Evolutionary conservation across 2,329 filamentous ascomycete genomes (phyloP).

Genomic region (Penicillium hesseltinei): DNA sequence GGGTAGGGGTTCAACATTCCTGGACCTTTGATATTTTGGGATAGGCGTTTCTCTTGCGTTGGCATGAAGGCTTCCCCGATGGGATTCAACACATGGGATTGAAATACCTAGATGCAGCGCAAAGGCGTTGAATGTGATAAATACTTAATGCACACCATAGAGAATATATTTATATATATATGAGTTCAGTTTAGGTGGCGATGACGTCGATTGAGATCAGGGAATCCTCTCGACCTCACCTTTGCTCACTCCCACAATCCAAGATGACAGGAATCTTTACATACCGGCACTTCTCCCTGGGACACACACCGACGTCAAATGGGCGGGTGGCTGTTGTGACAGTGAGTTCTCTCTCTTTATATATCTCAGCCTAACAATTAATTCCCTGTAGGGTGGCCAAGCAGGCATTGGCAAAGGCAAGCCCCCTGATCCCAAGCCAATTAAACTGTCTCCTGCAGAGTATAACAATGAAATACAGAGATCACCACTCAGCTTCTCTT

Average conservation of each 20-base stretch:
- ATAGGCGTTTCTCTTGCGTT: constrained; percentile 12
- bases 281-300: constrained; percentile 28
- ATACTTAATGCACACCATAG: constrained; percentile 9
- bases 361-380: not conserved
- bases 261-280: constrained; percentile 31
- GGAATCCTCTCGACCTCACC: not conserved
- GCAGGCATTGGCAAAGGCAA: constrained; percentile 31
- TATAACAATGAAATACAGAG: constrained; percentile 15
- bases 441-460: not conserved
- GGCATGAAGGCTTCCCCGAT: constrained; percentile 12
- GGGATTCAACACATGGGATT: constrained; percentile 18
- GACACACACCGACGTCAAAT: constrained; percentile 26
- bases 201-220: not conserved
- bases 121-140: constrained; percentile 4
- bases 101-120: constrained; percentile 13
- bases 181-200: not conserved
- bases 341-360: constrained; percentile 7
- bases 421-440: not conserved
- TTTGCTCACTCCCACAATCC: not conserved
- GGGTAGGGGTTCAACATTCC: constrained; percentile 22
- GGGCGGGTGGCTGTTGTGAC: constrained; percentile 34
- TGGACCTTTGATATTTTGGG: constrained; percentile 10
- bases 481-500: constrained; percentile 32
- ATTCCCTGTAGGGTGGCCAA: constrained; percentile 25
- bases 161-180: not conserved